These are phyloP conservation scores for Letharia columbiana DNA, from an alignment of 495 filamentous ascomycete genomes.

Conservation along the genomic window DNA sequence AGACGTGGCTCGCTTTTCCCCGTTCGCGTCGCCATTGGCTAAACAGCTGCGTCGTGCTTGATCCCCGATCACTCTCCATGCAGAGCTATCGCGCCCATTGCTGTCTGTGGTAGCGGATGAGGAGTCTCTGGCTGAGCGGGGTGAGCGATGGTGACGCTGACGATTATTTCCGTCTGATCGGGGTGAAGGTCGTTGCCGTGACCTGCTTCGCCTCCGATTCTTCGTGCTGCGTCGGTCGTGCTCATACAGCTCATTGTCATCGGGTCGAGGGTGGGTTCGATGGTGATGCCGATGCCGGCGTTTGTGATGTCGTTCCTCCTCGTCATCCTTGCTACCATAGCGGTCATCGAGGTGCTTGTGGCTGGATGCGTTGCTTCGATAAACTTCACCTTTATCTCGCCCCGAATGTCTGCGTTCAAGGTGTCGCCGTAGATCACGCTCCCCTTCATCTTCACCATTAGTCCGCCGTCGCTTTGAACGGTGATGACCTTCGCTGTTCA, in stretches of 20 bases:
- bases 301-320: conserved; percentile 15
- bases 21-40: conserved; percentile 32
- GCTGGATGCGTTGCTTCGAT: background rate
- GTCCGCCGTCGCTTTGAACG: conserved; percentile 27
- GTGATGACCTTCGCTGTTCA: conserved; percentile 10
- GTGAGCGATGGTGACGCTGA: conserved; percentile 20
- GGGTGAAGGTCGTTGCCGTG: conserved; percentile 30
- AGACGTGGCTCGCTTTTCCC: conserved; percentile 43
- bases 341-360: conserved; percentile 14
- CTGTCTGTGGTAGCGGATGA: conserved; percentile 10
- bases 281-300: conserved; percentile 24
- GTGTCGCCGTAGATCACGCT: conserved; percentile 13
- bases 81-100: conserved; percentile 14
- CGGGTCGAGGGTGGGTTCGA: conserved; percentile 22
- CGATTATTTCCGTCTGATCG: conserved; percentile 15
- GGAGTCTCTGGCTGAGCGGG: background rate
- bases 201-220: conserved; percentile 21
- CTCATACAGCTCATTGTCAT: conserved; percentile 13
- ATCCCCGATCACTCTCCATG: conserved; percentile 22
- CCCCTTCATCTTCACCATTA: conserved; percentile 18
- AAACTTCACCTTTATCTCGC: conserved; percentile 15
- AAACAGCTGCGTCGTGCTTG: conserved; percentile 52
- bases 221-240: conserved; percentile 8
- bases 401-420: conserved; percentile 10
- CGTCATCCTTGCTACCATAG: conserved; percentile 21